phyloP scores from a whole-genome alignment of 441 rosid species.

The Manihot esculenta region DNA sequence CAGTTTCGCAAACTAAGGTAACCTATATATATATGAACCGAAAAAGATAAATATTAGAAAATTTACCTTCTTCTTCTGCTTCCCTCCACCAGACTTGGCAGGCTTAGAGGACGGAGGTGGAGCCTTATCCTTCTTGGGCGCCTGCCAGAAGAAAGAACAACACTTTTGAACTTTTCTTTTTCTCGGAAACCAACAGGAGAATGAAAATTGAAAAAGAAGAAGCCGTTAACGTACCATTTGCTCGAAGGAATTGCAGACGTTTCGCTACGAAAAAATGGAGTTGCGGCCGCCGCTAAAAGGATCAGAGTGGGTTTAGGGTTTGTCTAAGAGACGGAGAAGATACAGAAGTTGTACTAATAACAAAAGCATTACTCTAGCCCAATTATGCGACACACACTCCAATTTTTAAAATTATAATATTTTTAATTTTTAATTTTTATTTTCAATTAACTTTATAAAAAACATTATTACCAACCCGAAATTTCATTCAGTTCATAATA shows the following conservation, averaged over 20 bases:
- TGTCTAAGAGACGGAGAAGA: background rate
- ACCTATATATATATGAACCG: background rate
- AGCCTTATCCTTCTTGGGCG: slow-evolving; percentile 2
- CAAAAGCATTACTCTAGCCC: too few relatives aligned
- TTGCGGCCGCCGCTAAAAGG: background rate
- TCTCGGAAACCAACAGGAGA: too few relatives aligned
- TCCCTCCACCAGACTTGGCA: background rate
- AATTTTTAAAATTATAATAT: too few relatives aligned
- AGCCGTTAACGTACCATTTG: background rate
- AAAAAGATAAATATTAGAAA: background rate
- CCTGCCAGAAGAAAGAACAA: background rate
- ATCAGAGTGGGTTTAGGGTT: background rate
- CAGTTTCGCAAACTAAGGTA: background rate
- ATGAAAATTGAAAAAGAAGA: background rate
- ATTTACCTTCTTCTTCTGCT: slow-evolving; percentile 1
- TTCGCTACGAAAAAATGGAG: background rate
- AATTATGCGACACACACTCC: too few relatives aligned
- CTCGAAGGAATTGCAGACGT: background rate
- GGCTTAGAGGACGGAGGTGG: background rate
- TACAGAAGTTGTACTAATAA: too few relatives aligned
- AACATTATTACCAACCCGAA: too few relatives aligned
- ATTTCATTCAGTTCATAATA: too few relatives aligned
- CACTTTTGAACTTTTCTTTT: background rate
- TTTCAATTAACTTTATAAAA: too few relatives aligned
- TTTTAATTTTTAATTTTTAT: too few relatives aligned